Base-by-base conservation (phyloP, 345 rosid genomes). In the Hibiscus trionum region DNA sequence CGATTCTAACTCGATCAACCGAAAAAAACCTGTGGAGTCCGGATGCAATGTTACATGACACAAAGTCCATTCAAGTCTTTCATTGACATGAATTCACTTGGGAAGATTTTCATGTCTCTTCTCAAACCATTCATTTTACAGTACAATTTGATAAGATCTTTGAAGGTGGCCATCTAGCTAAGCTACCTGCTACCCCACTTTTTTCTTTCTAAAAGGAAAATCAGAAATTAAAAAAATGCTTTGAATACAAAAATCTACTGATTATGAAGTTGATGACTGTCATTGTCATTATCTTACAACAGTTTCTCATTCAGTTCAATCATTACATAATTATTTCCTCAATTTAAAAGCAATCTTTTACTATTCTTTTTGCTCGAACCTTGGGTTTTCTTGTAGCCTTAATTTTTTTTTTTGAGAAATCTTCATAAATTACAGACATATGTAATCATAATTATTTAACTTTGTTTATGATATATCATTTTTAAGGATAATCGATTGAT, bases 201-300 rank as follows among this genome's bases (percentile, higher is more conserved):
- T 31, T 39, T 10, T 11, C 2, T 26, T 65, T 19, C 1, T 11
- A 21, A 65, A 65, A 42, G 4, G 33, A 10, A 37, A 62, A 35
- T n/a, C 17, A 39, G 11, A 24, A 2, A 52, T 1, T 16, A 52
- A 52, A 6, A 15, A 52, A 5, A 0, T 52, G 69, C n/a, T 8
- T 10, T 3, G 47, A 44, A 66, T 24, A 27, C 57, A 47, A 66
- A 3, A 47, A 47, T 33, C 11, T 47, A 69, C 27, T 69, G 72
- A 69, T 50, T 69, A 21, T 69, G 35, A 50, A 39, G 72, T 52
- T 69, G 26, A 52, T 49, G 10, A 31, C 27, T 50, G 60, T 52
- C 72, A 69, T 15, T 52, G 19, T 69, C 72, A 31, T 52, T 69
- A 69, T 69, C 72, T 52, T 9, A n/a, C 7, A 5, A 6, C 3